A percentile compares a stretch with the other conserved stretches of the same genome.
Evolutionary conservation across 148 eudicot species (phyloP).

Genomic region (Spergularia marina): DNA sequence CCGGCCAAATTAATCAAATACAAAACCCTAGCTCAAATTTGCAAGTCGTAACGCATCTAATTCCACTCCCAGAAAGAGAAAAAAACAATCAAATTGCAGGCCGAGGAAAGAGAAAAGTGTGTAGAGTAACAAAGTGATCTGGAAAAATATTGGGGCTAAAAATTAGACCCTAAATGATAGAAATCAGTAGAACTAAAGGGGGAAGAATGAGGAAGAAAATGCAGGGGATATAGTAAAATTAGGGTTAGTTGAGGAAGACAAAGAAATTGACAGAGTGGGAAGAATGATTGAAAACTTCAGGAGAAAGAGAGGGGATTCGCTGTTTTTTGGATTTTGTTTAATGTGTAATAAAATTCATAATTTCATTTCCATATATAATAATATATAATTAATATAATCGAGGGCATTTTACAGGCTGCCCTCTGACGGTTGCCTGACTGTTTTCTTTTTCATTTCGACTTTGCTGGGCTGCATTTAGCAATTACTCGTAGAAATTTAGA

Average conservation of each 20-base stretch:
- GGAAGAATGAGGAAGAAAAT: not conserved
- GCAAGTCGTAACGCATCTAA: not conserved
- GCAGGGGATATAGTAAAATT: too few species aligned
- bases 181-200: not conserved
- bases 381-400: too few species aligned
- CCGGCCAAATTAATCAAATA: not conserved
- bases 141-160: not conserved
- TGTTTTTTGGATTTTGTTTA: not conserved
- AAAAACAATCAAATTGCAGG: not conserved
- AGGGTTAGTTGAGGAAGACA: too few species aligned
- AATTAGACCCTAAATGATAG: not conserved
- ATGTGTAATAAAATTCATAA: too few species aligned
- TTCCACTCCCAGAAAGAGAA: slow-evolving; percentile 8
- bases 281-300: not conserved
- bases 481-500: too few species aligned
- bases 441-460: too few species aligned
- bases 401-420: too few species aligned
- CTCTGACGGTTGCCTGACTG: too few species aligned
- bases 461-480: too few species aligned
- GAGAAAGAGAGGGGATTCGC: not conserved
- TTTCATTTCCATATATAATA: too few species aligned
- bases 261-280: not conserved
- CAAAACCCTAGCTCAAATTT: slow-evolving; percentile 17
- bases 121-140: slow-evolving; percentile 4
- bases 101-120: not conserved